These are phyloP conservation scores for Hypoxylon sp. DNA, from an alignment of 2,329 filamentous ascomycete genomes.

Conservation along the genomic window DNA sequence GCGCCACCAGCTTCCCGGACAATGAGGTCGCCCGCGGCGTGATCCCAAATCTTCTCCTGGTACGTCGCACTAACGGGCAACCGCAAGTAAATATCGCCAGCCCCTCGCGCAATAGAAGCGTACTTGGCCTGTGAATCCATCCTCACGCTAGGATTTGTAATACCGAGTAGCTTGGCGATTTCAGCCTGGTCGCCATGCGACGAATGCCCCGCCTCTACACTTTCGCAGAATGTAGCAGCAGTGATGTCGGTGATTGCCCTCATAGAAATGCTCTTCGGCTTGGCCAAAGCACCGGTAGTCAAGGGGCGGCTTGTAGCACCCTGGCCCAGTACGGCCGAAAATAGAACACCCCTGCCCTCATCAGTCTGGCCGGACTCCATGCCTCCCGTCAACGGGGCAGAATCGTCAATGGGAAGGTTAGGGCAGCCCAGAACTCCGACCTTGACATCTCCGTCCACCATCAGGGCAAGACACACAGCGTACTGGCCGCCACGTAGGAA, in stretches of 20 bases:
- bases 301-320: slow-evolving; percentile 87
- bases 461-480: slow-evolving; percentile 90
- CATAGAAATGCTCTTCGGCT: slow-evolving; percentile 80
- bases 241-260: slow-evolving; percentile 79
- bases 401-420: slow-evolving; percentile 91
- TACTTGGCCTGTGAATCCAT: slow-evolving; percentile 99
- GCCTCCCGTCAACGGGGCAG: slow-evolving; percentile 76
- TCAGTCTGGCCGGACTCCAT: slow-evolving; percentile 82
- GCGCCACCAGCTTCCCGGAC: slow-evolving; percentile 93
- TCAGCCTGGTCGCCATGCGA: slow-evolving; percentile 88
- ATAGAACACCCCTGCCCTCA: slow-evolving; percentile 86
- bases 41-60: slow-evolving; percentile 99
- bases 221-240: slow-evolving; percentile 94
- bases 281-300: slow-evolving; percentile 66
- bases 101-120: slow-evolving; percentile 91
- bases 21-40: slow-evolving; percentile 94
- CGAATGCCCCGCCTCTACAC: slow-evolving; percentile 93
- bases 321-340: slow-evolving; percentile 84
- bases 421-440: slow-evolving; percentile 96
- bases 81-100: slow-evolving; percentile 93
- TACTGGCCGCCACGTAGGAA: slow-evolving; percentile 98
- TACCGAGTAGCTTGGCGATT: slow-evolving; percentile 87
- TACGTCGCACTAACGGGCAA: slow-evolving; percentile 89
- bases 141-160: slow-evolving; percentile 88
- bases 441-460: slow-evolving; percentile 94